Evolutionary conservation across 2,329 filamentous ascomycete species (phyloP), one percentile per base, ranked within the genome.

Genomic region (Calonectria pteridis): DNA sequence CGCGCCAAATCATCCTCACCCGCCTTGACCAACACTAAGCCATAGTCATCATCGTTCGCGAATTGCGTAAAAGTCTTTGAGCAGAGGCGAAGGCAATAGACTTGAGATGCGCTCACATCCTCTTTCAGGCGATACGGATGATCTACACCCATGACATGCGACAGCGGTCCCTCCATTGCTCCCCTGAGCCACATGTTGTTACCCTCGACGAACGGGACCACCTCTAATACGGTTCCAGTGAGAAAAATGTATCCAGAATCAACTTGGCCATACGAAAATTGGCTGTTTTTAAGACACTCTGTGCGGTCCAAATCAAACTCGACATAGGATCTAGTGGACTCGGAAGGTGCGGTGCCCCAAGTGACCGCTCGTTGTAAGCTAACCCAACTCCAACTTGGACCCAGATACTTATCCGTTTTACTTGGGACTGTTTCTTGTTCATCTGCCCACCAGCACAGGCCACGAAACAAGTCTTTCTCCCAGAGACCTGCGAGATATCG

Each of bases 331-430:
- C 72, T 20, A 20, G 74, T 68, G 1, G 71, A 29, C 7, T 67
- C 59, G 31, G 76, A 77, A 16, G 51, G 72, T 6, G 73, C 62
- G 0, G 62, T 13, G 0, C 77, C 77, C 78, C 78, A 81, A 1
- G 74, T 78, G 4, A 80, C 78, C 3, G 73, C 74, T 0, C 78
- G 77, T 2, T 78, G 76, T 10, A 69, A 74, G 18, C 79, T 80
- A 3, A 81, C 66, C 79, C 78, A 81, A 28, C 78, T 81, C 79
- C 79, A 81, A 18, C 73, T 81, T 1, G 79, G 80, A 3, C 73
- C 74, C 4, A 78, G 71, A 9, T 46, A 46, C 43, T 46, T 4
- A 5, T 23, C 10, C 43, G 9, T 46, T 5, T 46, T 13, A 3
- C 13, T 13, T 2, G 43, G 43, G 13, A 23, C 10, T 3, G n/a